A percentile compares a stretch with the other conserved stretches of the same genome.
Evolutionary conservation across 768 basidiomycete species (phyloP).

Genomic region (Tricholoma sp.): DNA sequence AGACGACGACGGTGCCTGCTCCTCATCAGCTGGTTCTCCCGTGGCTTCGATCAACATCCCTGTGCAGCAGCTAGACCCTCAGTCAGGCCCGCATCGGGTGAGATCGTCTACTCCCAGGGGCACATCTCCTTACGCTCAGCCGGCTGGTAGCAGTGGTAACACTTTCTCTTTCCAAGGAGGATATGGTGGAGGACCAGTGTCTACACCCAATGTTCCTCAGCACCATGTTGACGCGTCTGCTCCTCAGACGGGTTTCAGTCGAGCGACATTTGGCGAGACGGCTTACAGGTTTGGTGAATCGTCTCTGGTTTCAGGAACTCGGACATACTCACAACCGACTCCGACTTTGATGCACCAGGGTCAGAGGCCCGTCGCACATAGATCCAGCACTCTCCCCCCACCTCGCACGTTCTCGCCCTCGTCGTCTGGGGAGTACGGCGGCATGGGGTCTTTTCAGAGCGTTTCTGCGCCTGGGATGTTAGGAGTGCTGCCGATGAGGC

Average conservation of each 20-base stretch:
- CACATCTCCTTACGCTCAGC: background rate
- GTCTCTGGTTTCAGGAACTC: background rate
- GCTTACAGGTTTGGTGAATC: background rate
- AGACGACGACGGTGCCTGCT: background rate
- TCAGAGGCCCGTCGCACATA: background rate
- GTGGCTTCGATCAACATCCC: background rate
- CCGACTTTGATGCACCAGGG: background rate
- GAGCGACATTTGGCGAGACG: background rate
- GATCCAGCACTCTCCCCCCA: background rate
- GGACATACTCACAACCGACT: background rate
- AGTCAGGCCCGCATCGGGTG: background rate
- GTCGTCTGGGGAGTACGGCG: background rate
- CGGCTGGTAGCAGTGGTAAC: background rate
- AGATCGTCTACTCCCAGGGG: background rate
- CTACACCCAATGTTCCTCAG: background rate
- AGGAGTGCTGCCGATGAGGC: background rate
- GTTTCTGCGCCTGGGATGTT: background rate
- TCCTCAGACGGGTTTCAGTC: background rate
- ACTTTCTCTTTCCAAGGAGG: background rate
- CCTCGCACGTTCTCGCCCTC: background rate
- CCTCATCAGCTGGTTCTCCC: slow-evolving; percentile 4
- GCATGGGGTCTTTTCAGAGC: background rate
- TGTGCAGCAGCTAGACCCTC: background rate
- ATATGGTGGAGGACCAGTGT: background rate
- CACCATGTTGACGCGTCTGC: background rate